Evolutionary conservation across 164 flowering plant genomes (phyloP).

Genomic region (Berberis thunbergii): DNA sequence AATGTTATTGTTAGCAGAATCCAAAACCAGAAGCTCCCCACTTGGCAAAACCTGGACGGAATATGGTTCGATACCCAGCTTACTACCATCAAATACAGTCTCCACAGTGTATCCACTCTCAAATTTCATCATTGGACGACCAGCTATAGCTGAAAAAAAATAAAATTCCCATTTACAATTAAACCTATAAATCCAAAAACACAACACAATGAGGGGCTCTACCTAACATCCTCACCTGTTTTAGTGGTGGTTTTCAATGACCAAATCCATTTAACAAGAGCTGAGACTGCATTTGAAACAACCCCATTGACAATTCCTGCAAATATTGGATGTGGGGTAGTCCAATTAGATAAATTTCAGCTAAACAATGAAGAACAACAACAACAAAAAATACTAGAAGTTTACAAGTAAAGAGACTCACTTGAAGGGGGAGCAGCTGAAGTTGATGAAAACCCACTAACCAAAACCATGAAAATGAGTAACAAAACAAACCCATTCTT

Average conservation of each 20-base stretch:
- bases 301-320: constrained; percentile 75
- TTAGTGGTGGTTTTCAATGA: constrained; percentile 64
- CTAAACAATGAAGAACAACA: constrained; percentile 8
- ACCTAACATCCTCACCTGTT: constrained; percentile 34
- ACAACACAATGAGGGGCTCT: constrained; percentile 12
- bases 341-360: neutral
- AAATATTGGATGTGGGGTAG: neutral
- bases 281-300: constrained; percentile 57
- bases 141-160: constrained; percentile 45
- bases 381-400: neutral
- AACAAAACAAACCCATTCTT: constrained; percentile 27
- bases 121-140: constrained; percentile 81
- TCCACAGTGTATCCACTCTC: constrained; percentile 91
- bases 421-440: constrained; percentile 59
- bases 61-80: constrained; percentile 92
- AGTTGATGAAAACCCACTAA: constrained; percentile 38
- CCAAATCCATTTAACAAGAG: constrained; percentile 66
- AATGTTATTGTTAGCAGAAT: constrained; percentile 78
- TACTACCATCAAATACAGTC: constrained; percentile 97
- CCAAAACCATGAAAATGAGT: constrained; percentile 33
- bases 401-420: constrained; percentile 22
- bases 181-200: neutral
- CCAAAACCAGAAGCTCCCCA: constrained; percentile 88
- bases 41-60: constrained; percentile 59
- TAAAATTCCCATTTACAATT: constrained; percentile 9